These are phyloP conservation scores for Crataegus laevigata DNA, from an alignment of 306 rosid genomes.

Conservation along the genomic window DNA sequence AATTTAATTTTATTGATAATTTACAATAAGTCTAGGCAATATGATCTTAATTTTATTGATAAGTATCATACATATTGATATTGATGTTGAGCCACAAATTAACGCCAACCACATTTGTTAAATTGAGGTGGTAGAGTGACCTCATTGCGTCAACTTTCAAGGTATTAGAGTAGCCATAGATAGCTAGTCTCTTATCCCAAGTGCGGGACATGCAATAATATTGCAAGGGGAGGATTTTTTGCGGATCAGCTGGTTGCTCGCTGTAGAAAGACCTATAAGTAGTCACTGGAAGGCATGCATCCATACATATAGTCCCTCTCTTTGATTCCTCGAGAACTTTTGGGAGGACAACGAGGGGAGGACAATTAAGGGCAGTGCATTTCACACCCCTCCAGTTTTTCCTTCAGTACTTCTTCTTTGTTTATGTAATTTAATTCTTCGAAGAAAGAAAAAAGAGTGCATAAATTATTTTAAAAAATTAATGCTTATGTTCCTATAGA, in stretches of 20 bases:
- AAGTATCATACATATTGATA: background rate
- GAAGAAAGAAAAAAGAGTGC: background rate
- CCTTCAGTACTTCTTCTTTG: background rate
- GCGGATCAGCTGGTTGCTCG: background rate
- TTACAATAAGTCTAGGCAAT: background rate
- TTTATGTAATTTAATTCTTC: background rate
- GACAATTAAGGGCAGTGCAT: background rate
- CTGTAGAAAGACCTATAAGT: background rate
- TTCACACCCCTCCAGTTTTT: background rate
- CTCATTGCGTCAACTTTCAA: background rate
- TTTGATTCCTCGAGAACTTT: background rate
- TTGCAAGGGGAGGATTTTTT: background rate
- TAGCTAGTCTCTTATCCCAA: background rate
- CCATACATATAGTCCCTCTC: background rate
- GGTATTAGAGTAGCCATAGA: background rate
- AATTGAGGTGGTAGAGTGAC: background rate
- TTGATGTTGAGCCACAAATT: constrained; percentile 12
- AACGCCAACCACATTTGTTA: background rate
- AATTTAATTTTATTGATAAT: background rate
- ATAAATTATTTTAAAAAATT: no score
- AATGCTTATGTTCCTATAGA: background rate
- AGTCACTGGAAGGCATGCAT: background rate
- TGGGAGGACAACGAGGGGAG: background rate
- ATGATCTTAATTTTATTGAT: background rate
- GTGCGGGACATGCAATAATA: background rate